phyloP scores from a whole-genome alignment of 1,284 basidiomycete genomes.

The Stereum hirsutum region DNA sequence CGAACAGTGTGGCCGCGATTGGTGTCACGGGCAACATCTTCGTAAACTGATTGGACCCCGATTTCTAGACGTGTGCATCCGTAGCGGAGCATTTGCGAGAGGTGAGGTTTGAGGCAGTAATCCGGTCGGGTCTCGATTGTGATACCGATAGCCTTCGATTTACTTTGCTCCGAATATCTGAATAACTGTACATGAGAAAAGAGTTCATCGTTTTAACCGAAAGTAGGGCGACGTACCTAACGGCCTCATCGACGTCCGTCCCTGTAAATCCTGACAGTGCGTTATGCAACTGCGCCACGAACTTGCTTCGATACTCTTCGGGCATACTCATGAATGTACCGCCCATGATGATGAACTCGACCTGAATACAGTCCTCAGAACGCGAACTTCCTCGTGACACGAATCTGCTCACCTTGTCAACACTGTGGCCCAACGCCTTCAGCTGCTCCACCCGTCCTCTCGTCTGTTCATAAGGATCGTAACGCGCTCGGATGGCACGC shows the following conservation, averaged over 20 bases:
- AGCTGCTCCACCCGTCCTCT: conserved; percentile 93
- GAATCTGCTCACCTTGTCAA: conserved; percentile 78
- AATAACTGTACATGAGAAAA: not conserved
- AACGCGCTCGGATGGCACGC: conserved; percentile 96
- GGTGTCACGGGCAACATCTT: conserved; percentile 97
- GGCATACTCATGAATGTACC: conserved; percentile 99
- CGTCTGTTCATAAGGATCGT: conserved; percentile 98
- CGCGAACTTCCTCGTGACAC: not conserved
- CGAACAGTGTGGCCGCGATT: conserved; percentile 98
- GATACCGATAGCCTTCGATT: conserved; percentile 98
- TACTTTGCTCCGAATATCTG: conserved; percentile 92
- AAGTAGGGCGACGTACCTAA: conserved; percentile 62
- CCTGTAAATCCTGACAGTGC: conserved; percentile 94
- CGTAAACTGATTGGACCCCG: conserved; percentile 97
- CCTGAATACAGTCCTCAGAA: conserved; percentile 30
- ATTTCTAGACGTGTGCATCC: conserved; percentile 98
- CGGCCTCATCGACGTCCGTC: conserved; percentile 94
- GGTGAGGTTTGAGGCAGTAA: conserved; percentile 95
- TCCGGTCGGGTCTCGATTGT: conserved; percentile 99
- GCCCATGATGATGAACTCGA: conserved; percentile 99
- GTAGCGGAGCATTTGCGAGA: conserved; percentile 98
- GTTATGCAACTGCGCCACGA: conserved; percentile 96
- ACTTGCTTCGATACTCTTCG: conserved; percentile 89
- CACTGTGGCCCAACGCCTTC: conserved; percentile 89
- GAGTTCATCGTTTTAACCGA: not conserved